phyloP scores from a whole-genome alignment of 129 eudicot species.

The Dittrichia graveolens region DNA sequence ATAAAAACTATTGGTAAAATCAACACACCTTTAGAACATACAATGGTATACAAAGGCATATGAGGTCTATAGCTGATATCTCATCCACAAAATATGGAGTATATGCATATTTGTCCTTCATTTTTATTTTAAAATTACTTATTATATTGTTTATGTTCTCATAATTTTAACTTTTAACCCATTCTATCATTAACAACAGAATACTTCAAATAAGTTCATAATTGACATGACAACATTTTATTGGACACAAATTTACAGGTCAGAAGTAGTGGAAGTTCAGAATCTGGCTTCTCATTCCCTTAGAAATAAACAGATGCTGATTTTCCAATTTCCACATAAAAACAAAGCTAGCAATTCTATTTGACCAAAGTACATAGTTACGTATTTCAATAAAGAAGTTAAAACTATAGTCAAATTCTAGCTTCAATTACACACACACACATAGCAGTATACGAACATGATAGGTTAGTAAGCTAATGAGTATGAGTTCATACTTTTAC shows the following conservation, averaged over 20 bases:
- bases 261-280: background rate
- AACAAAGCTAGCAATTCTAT: background rate
- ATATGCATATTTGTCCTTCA: too few species aligned
- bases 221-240: background rate
- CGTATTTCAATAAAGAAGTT: slow-evolving; percentile 2
- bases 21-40: too few species aligned
- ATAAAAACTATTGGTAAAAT: too few species aligned
- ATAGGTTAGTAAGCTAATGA: background rate
- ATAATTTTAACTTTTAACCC: too few species aligned
- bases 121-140: too few species aligned
- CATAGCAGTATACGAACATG: too few species aligned
- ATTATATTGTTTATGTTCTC: too few species aligned
- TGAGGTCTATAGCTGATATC: too few species aligned
- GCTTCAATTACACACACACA: too few species aligned
- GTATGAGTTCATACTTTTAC: background rate
- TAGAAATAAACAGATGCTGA: background rate
- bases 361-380: slow-evolving; percentile 1
- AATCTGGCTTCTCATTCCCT: slow-evolving; percentile 2
- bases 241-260: background rate
- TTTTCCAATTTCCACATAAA: slow-evolving; percentile 6
- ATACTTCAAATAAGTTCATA: background rate
- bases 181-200: background rate
- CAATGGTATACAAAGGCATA: too few species aligned
- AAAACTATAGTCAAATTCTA: background rate
- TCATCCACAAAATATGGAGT: too few species aligned